Conservation (phyloP, 2,329 filamentous ascomycete species). For the Zymoseptoria brevis region DNA sequence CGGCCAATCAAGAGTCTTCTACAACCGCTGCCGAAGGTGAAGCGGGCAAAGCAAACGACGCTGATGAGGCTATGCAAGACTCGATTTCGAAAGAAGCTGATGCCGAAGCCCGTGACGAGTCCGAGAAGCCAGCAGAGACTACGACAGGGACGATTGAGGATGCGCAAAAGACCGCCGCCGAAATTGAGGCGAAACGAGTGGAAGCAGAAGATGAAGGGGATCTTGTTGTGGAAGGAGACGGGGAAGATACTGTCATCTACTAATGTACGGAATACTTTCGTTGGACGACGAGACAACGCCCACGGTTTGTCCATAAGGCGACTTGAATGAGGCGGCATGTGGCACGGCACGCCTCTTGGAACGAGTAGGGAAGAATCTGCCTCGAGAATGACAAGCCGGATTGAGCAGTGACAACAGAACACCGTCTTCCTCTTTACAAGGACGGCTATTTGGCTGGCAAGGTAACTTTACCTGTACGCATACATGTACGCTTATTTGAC, state of each 20-base stretch:
- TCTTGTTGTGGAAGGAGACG: slow-evolving; percentile 69
- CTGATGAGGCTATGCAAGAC: not conserved
- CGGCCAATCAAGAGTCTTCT: slow-evolving; percentile 1
- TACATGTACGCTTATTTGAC: too few species aligned
- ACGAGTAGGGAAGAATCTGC: too few species aligned
- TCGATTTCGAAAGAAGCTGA: slow-evolving; percentile 3
- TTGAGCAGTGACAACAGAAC: not conserved
- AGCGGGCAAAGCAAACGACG: not conserved
- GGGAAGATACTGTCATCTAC: slow-evolving; percentile 84
- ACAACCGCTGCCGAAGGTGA: not conserved
- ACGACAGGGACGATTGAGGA: slow-evolving; percentile 12
- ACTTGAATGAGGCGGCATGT: not conserved
- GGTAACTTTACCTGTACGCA: too few species aligned
- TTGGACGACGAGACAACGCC: not conserved
- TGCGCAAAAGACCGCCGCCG: slow-evolving; percentile 2
- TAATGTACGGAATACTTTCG: slow-evolving; percentile 36
- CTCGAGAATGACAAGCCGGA: too few species aligned
- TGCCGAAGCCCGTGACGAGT: slow-evolving; percentile 4
- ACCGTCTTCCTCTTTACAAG: too few species aligned
- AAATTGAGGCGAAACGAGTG: slow-evolving; percentile 15
- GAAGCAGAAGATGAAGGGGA: slow-evolving; percentile 61
- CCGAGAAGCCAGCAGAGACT: not conserved
- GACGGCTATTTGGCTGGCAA: not conserved
- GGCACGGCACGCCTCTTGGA: not conserved
- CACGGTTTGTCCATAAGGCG: not conserved